Base-by-base conservation (phyloP, 345 rosid species). In the Melastoma malabathricum region DNA sequence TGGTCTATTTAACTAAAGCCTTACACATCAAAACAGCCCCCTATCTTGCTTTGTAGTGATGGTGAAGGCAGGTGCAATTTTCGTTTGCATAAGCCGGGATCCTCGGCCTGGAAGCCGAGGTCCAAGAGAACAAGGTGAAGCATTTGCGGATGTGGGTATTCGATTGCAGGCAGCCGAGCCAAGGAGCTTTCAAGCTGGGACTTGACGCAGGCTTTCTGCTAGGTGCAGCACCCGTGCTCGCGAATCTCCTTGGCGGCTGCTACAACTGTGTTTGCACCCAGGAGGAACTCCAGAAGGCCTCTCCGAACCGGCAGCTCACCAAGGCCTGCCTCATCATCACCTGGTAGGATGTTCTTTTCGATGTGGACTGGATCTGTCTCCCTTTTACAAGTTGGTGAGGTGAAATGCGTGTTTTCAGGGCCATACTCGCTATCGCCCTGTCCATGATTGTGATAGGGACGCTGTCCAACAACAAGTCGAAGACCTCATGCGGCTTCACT, bases 31-130 rank as follows among this genome's bases (percentile, higher is more conserved):
- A 22, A 22, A 41, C 19, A 47, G 31, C 27, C 14, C 54, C 44
- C 45, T 51, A 14, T 39, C 39, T 43, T 20, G 23, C 49, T 18
- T 57, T 46, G 54, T 16, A 6, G 55, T 52, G 52, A 86, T 86
- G 98, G 58, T 64, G n/a, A 86, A 68, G 59, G 47, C 75, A 0
- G 79, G 69, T 49, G 92, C 92, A 20, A 58, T 78, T 61, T 58
- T 90, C 22, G 73, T 78, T 69, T 90, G 96, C 67, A 69, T 90
- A 41, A 9, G 98, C 94, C 43, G 98, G 92, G 20, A 64, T 90
- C 50, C 79, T 90, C n/a, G 92, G 71, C 63, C 79, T 90, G 71
- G 86, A 90, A 73, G 98, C 94, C 13, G 96, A 90, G 69, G 78
- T 74, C 16, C 72, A 83, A 54, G 92, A 90, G 61, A 90, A 90